A percentile compares a stretch with the other conserved stretches of the same genome.
These are phyloP conservation scores for Scedosporium boydii DNA, from an alignment of 2,329 filamentous ascomycete genomes.

Conservation along the genomic window DNA sequence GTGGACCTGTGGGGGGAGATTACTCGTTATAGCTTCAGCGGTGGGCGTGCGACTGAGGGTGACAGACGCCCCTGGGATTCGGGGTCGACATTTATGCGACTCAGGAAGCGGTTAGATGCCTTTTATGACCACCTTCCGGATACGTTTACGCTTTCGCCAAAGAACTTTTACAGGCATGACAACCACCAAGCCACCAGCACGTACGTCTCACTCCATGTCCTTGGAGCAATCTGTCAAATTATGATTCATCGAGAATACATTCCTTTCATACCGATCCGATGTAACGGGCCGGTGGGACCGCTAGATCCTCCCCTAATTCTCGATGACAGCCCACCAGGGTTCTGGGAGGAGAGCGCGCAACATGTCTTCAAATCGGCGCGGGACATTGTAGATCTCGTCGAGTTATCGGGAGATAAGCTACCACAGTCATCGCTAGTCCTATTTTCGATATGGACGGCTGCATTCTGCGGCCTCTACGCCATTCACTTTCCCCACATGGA, in stretches of 20 bases:
- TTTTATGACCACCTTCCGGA: constrained; percentile 35
- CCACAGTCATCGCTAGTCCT: constrained; percentile 59
- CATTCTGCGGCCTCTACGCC: constrained; percentile 57
- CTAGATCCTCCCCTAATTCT: constrained; percentile 31
- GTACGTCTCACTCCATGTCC: constrained; percentile 58
- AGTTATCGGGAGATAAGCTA: constrained; percentile 50
- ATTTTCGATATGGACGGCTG: constrained; percentile 58
- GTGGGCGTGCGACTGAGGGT: constrained; percentile 38
- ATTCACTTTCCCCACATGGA: constrained; percentile 63
- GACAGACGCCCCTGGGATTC: constrained; percentile 49
- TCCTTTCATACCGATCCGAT: constrained; percentile 25
- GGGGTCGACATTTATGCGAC: constrained; percentile 41
- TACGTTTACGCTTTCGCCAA: constrained; percentile 46
- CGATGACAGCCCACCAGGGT: constrained; percentile 24
- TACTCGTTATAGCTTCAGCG: constrained; percentile 42
- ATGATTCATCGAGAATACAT: constrained; percentile 27
- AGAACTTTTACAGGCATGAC: constrained; percentile 58
- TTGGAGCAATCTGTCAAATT: constrained; percentile 55
- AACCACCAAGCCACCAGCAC: constrained; percentile 52
- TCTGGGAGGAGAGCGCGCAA: constrained; percentile 54
- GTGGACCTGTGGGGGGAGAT: constrained; percentile 52
- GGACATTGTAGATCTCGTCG: constrained; percentile 55
- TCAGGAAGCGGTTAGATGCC: constrained; percentile 38
- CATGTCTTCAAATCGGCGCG: constrained; percentile 53
- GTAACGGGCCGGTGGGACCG: constrained; percentile 38